Conservation (phyloP, 139 green algal genomes). For the Chlamydomonas eustigma region DNA sequence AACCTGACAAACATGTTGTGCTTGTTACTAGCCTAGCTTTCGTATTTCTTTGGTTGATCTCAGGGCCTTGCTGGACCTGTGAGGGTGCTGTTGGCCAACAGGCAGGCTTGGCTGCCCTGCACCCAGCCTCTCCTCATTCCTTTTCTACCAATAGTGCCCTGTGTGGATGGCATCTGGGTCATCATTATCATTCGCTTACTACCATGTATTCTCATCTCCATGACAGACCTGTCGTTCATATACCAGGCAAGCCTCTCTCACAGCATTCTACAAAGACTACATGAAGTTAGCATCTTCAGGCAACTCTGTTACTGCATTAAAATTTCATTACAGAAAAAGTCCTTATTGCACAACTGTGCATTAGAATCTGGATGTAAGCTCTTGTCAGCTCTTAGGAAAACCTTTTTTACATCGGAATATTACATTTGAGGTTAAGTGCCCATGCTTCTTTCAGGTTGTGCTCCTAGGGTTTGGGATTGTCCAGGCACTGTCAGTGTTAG, state of each 20-base stretch:
- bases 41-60: background rate
- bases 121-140: background rate
- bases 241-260: constrained; percentile 32
- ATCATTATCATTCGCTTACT: background rate
- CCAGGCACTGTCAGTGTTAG: background rate
- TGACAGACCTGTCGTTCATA: background rate
- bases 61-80: background rate
- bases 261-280: no score
- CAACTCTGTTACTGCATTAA: no score
- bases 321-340: no score
- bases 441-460: constrained; percentile 23
- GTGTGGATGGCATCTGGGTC: constrained; percentile 4
- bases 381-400: no score
- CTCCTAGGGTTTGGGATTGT: background rate
- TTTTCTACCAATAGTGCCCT: background rate
- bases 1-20: no score
- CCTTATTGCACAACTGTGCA: no score
- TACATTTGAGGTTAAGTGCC: no score
- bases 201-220: background rate
- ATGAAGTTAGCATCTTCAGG: no score
- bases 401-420: no score
- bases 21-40: no score
- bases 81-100: background rate
- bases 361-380: no score
- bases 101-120: constrained; percentile 7